Conservation (phyloP, 2,329 filamentous ascomycete species). For the Pseudogymnoascus sp. region DNA sequence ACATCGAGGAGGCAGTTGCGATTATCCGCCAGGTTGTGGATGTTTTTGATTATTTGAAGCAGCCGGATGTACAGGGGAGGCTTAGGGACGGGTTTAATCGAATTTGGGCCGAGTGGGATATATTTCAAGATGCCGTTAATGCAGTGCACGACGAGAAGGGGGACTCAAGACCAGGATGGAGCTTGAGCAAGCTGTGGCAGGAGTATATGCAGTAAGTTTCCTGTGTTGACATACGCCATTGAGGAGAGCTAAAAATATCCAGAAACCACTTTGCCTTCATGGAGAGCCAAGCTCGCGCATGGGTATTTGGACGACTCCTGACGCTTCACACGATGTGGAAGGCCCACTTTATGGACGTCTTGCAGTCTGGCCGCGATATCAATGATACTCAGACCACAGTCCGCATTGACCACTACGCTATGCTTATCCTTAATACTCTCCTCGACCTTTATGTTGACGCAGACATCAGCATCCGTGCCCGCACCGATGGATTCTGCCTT, state of each 20-base stretch:
- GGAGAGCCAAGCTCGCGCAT: constrained; percentile 17
- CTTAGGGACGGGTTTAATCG: constrained; percentile 18
- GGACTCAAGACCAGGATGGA: constrained; percentile 16
- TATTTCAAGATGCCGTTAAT: constrained; percentile 20
- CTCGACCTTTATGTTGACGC: constrained; percentile 19
- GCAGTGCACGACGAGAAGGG: constrained; percentile 13
- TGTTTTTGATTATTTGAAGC: constrained; percentile 18
- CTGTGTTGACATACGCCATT: background rate
- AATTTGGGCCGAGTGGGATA: constrained; percentile 19
- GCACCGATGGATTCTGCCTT: constrained; percentile 18
- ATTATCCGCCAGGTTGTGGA: constrained; percentile 19
- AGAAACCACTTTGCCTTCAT: constrained; percentile 17
- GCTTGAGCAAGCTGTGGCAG: constrained; percentile 18
- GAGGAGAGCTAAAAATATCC: background rate
- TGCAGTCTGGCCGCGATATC: constrained; percentile 14
- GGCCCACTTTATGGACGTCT: constrained; percentile 11
- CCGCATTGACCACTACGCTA: constrained; percentile 18
- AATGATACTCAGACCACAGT: constrained; percentile 18
- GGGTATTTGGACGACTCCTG: constrained; percentile 16
- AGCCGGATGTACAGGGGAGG: constrained; percentile 19
- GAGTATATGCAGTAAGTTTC: constrained; percentile 18
- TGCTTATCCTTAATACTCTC: constrained; percentile 20
- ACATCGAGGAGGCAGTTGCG: constrained; percentile 23
- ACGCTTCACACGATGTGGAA: constrained; percentile 19
- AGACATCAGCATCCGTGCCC: constrained; percentile 16